Percentiles rank a stretch among this genome's conserved stretches.
These are phyloP conservation scores for Phytophthora fragariae DNA, from an alignment of 352 stramenopile genomes.

Conservation along the genomic window DNA sequence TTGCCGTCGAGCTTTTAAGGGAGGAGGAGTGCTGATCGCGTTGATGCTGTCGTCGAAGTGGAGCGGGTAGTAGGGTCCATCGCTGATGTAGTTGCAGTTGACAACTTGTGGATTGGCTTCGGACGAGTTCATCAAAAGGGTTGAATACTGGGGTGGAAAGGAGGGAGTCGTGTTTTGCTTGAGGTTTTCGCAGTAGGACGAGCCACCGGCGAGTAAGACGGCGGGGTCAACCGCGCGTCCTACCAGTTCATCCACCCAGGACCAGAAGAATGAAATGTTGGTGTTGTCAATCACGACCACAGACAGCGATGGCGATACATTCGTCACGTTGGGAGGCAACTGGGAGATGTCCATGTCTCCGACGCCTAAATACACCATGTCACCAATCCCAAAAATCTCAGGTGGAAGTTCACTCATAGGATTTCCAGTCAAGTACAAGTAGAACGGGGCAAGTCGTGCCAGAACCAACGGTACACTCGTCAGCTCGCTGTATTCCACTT, in stretches of 20 bases:
- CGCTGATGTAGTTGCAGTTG: not conserved
- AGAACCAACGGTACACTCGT: conserved; percentile 12
- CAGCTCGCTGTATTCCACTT: conserved; percentile 26
- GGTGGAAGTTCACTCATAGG: conserved; percentile 26
- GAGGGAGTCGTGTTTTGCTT: not conserved
- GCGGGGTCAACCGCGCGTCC: not conserved
- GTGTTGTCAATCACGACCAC: not conserved
- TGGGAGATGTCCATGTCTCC: not conserved
- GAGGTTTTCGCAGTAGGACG: conserved; percentile 1
- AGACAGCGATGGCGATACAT: not conserved
- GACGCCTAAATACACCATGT: not conserved
- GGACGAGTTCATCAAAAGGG: not conserved
- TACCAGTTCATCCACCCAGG: not conserved
- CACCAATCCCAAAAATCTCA: conserved; percentile 11
- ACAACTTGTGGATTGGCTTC: not conserved
- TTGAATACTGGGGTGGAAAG: conserved; percentile 1
- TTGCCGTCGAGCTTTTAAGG: not conserved
- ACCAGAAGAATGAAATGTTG: conserved; percentile 4
- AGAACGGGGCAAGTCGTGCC: conserved; percentile 9
- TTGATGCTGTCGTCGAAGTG: conserved; percentile 2
- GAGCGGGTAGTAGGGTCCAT: not conserved
- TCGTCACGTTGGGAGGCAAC: not conserved
- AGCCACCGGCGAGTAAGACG: not conserved
- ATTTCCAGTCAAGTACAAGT: conserved; percentile 29
- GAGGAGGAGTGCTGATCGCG: not conserved